phyloP scores from a whole-genome alignment of 108 stramenopile species.

The Tribonema minus region DNA sequence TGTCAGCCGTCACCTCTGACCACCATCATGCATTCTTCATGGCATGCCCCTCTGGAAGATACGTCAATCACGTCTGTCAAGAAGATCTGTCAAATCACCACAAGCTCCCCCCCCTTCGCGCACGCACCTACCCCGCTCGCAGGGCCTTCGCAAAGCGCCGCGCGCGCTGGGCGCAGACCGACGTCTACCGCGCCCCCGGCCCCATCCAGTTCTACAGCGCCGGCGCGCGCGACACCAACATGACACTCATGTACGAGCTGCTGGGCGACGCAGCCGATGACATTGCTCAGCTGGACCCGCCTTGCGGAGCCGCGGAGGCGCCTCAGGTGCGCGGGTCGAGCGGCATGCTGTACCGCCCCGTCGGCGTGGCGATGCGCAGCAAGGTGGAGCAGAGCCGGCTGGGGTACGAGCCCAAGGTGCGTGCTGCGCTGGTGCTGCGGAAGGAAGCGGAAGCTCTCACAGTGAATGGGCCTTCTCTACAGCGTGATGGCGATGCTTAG shows the following conservation, averaged over 20 bases:
- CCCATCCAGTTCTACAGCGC: conserved; percentile 47
- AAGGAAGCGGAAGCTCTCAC: no score
- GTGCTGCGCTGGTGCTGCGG: no score
- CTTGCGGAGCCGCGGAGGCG: background rate
- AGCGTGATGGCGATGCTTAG: no score
- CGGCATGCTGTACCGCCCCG: conserved; percentile 18
- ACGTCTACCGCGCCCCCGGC: conserved; percentile 47
- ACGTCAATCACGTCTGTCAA: no score
- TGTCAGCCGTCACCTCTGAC: no score
- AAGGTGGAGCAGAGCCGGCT: conserved; percentile 28
- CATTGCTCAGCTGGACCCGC: conserved; percentile 1
- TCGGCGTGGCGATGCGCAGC: conserved; percentile 9
- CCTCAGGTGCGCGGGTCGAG: conserved; percentile 9
- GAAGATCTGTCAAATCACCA: no score
- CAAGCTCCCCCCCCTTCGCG: no score
- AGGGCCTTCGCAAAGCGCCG: conserved; percentile 36
- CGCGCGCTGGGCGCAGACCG: conserved; percentile 43
- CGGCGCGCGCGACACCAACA: conserved; percentile 21
- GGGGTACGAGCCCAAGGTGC: conserved; percentile 37
- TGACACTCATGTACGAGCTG: conserved; percentile 46
- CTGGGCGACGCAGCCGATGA: conserved; percentile 26
- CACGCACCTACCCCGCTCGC: no score
- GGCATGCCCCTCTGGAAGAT: no score
- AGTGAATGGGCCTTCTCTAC: no score
- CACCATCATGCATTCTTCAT: no score